Conservation (phyloP, 148 eudicot species). For the Spergularia bocconei region DNA sequence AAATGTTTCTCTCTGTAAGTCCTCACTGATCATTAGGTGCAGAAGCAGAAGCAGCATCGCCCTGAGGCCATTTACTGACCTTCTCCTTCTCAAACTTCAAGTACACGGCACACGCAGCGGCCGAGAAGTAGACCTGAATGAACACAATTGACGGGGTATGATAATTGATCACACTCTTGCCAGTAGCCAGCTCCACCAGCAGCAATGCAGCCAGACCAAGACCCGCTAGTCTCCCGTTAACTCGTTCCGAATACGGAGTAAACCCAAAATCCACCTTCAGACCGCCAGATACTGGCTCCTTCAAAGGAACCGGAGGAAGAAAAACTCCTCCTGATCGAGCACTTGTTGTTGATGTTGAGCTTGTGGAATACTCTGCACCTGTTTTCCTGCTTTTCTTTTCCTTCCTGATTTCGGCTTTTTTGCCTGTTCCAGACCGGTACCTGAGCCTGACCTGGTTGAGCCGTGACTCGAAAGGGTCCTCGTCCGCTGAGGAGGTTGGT, state of each 20-base stretch:
- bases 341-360: constrained; percentile 22
- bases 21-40: neutral
- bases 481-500: constrained; percentile 16
- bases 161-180: constrained; percentile 63
- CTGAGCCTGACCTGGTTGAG: constrained; percentile 59
- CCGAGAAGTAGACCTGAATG: constrained; percentile 77
- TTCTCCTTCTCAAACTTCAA: constrained; percentile 78
- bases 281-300: constrained; percentile 63
- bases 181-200: constrained; percentile 85
- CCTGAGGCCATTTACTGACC: constrained; percentile 75
- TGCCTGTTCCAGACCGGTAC: constrained; percentile 69
- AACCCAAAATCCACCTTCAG: constrained; percentile 91
- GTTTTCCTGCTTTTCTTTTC: constrained; percentile 39
- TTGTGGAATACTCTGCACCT: neutral
- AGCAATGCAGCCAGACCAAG: constrained; percentile 66
- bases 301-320: constrained; percentile 74
- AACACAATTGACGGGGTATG: constrained; percentile 73
- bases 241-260: constrained; percentile 69
- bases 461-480: constrained; percentile 57
- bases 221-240: constrained; percentile 70
- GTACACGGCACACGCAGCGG: constrained; percentile 59
- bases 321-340: constrained; percentile 29
- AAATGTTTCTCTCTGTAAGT: neutral
- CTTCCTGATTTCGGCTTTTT: constrained; percentile 75
- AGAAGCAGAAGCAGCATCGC: neutral